Conservation (phyloP, 2,329 filamentous ascomycete species). For the Pestalotiopsis sp. region DNA sequence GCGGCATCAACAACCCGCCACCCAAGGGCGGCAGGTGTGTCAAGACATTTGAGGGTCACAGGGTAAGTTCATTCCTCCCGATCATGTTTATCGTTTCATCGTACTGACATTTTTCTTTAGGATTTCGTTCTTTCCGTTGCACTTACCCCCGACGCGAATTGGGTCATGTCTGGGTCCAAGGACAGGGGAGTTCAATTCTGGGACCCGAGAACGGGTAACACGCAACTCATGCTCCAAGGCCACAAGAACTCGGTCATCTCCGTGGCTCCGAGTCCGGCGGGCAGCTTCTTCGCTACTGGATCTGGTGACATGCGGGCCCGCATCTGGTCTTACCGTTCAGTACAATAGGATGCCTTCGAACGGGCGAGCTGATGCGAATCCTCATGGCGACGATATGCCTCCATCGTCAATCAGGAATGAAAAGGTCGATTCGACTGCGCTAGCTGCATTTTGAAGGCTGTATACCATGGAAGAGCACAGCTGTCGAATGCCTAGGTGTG, state of each 20-base stretch:
- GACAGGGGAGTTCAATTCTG: constrained; percentile 98
- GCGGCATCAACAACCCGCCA: constrained; percentile 66
- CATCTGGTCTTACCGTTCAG: constrained; percentile 84
- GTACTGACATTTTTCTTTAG: constrained; percentile 44
- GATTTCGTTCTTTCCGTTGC: constrained; percentile 97
- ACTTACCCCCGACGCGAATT: constrained; percentile 88
- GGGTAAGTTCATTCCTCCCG: constrained; percentile 55
- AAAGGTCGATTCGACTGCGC: no score
- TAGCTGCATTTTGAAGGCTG: no score
- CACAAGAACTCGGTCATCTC: constrained; percentile 99
- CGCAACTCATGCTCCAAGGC: constrained; percentile 97
- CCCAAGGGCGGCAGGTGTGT: constrained; percentile 90
- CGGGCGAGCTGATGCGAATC: no score
- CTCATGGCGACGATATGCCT: no score
- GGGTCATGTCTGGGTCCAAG: constrained; percentile 97
- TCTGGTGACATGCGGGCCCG: constrained; percentile 97
- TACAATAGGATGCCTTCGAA: constrained; percentile 30
- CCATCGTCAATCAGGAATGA: no score
- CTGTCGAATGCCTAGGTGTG: no score
- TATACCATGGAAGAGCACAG: no score
- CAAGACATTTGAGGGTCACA: constrained; percentile 95
- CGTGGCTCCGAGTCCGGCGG: constrained; percentile 88
- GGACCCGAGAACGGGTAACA: constrained; percentile 91
- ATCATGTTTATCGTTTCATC: constrained; percentile 27
- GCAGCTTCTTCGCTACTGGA: constrained; percentile 89